Base-by-base conservation (phyloP, 306 rosid species). In the Rosa lucieae region DNA sequence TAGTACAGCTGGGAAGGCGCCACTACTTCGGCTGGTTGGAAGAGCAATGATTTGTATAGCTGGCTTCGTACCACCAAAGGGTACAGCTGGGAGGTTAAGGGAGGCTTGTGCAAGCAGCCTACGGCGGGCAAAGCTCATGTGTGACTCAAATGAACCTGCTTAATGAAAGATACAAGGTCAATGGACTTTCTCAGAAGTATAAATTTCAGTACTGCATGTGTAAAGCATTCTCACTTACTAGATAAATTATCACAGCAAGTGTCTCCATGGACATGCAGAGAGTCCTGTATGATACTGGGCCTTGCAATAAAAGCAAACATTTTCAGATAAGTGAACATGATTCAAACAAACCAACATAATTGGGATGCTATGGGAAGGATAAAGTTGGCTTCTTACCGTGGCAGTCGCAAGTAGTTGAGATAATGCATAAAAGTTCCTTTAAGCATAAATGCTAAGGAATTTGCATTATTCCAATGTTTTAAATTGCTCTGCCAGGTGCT, bases 71-170 rank as follows among this genome's bases (percentile, higher is more conserved):
- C 77, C 88, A 72, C 47, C 72, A 74, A 80, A 75, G 75, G 98
- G 93, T 43, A 77, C 82, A 46, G 99, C 98, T 18, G 88, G 81
- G 10, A 93, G 93, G 88, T 96, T 96, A 75, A 84, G 87, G 12
- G 90, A 84, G 12, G 89, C 81, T 73, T 89, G 86, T 18, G 79
- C 96, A 26, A 90, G 93, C 79, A 96, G 87, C 81, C 73, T 89
- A 56, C 98, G 98, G 44, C 90, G 93, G 20, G 82, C 80, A 56
- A 77, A 78, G 21, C 67, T 40, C 65, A 44, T 72, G 56, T 79
- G 80, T 39, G 86, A 67, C 75, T 75, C 84, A 65, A 81, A 73
- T 67, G 80, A 79, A 87, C 83, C 97, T 89, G 84, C 74, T 80
- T 51, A 23, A 65, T 75, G 63, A 72, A 79, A 82, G 65, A 73